A percentile compares a stretch with the other conserved stretches of the same genome.
phyloP scores from a whole-genome alignment of 768 basidiomycete species.

The Leccinum disarticulatum region DNA sequence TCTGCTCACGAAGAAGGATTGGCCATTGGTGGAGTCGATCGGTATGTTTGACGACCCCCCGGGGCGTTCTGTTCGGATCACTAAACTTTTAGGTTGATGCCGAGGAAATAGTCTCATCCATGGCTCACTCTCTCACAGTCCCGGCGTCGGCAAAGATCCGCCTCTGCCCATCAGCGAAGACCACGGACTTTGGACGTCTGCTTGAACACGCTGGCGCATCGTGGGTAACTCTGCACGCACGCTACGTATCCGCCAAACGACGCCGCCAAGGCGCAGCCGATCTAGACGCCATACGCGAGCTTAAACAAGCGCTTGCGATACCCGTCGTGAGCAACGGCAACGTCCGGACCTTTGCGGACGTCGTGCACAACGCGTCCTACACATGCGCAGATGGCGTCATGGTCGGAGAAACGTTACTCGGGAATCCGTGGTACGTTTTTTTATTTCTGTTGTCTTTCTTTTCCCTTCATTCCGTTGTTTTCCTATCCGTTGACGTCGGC shows the following conservation, averaged over 20 bases:
- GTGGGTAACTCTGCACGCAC: conserved; percentile 74
- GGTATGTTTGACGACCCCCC: conserved; percentile 38
- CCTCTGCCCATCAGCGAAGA: conserved; percentile 53
- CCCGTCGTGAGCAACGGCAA: conserved; percentile 81
- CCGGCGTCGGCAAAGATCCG: conserved; percentile 67
- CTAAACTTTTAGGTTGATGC: neutral
- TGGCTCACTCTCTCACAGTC: conserved; percentile 60
- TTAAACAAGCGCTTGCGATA: conserved; percentile 51
- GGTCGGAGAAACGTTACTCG: conserved; percentile 77
- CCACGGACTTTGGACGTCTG: conserved; percentile 52
- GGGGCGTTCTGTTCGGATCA: neutral
- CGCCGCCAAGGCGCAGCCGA: conserved; percentile 73
- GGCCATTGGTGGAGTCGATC: conserved; percentile 65
- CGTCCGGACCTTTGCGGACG: conserved; percentile 59
- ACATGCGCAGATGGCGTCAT: conserved; percentile 75
- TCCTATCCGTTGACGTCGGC: neutral
- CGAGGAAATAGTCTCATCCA: conserved; percentile 53
- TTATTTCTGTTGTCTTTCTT: neutral
- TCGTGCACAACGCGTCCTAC: conserved; percentile 49
- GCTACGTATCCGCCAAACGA: conserved; percentile 67
- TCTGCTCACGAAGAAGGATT: conserved; percentile 69
- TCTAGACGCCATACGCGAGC: conserved; percentile 53
- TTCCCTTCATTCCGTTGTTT: neutral
- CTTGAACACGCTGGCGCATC: conserved; percentile 67
- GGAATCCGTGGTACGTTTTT: conserved; percentile 64